Base-by-base conservation (phyloP, 805 yeast genomes). In the Saturnispora saitoi region DNA sequence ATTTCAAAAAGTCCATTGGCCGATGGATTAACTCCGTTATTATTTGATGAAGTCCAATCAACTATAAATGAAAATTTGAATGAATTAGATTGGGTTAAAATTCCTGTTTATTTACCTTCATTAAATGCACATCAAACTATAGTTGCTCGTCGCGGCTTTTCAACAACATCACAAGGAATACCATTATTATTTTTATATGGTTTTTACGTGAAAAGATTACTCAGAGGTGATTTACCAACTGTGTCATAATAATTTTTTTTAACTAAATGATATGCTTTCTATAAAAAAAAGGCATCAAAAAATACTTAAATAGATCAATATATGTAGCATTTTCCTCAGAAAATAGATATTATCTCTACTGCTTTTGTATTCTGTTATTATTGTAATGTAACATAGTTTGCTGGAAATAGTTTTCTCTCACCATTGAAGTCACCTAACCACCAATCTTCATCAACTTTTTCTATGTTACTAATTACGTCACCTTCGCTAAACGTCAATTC, bases 371-470 rank as follows among this genome's bases (percentile, higher is more conserved):
- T 12, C 30, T 11, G 14, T 7, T 4, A n/a, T 32, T 42, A 53
- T 36, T 54, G 42, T 36, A 63, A 48, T 42, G 63, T 63, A 44
- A 93, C 98, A 62, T 86, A 88, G 67, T 87, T 89, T 38, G 95
- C 80, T 47, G 99, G 99, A 80, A 91, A 90, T 48, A 91, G 71
- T 50, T 93, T 93, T 56, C 77, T 75, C 56, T 80, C 84, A 41
- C 96, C 96, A 30, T 80, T 69, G 57, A 82, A 73, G 53, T 78
- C 80, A 45, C 99, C 99, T 48, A 84, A 73, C 98, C 98, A 93
- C 99, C 99, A 93, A 63, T 87, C 96, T 42, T 87, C 96, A 58
- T 89, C 95, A 15, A 86, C 84, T 64, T 86, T 85, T 57, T 89
- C 95, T 53, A 93, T 84, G 51, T 88, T 85, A 17, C 79, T 70